Conservation (phyloP, 768 basidiomycete species). For the Amanita subjunquillea region DNA sequence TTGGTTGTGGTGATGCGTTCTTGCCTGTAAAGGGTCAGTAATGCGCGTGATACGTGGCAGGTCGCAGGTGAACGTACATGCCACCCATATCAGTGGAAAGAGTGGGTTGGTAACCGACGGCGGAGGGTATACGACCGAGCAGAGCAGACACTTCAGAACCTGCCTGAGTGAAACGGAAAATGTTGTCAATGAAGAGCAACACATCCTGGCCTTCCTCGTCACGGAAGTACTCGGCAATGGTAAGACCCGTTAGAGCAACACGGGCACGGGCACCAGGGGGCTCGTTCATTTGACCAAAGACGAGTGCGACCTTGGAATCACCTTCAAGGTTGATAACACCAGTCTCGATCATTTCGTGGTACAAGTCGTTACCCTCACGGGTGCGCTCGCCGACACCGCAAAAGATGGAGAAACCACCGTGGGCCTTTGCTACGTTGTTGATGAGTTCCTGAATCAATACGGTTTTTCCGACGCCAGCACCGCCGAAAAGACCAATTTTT, state of each 20-base stretch:
- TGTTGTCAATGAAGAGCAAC: slow-evolving; percentile 99
- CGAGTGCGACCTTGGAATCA: slow-evolving; percentile 99
- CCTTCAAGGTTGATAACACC: slow-evolving; percentile 99
- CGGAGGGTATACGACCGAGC: slow-evolving; percentile 99
- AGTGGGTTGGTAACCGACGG: slow-evolving; percentile 99
- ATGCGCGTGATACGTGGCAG: slow-evolving; percentile 5
- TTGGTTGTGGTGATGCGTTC: slow-evolving; percentile 99
- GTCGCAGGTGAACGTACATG: slow-evolving; percentile 53
- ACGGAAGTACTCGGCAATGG: slow-evolving; percentile 99
- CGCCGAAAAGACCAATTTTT: slow-evolving; percentile 99
- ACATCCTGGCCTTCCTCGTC: slow-evolving; percentile 99
- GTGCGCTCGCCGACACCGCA: slow-evolving; percentile 99
- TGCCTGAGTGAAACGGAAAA: slow-evolving; percentile 99
- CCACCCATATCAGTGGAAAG: slow-evolving; percentile 99
- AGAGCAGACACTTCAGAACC: slow-evolving; percentile 99
- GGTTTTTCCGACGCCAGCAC: slow-evolving; percentile 99
- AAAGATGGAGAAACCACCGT: slow-evolving; percentile 99
- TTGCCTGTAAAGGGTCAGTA: slow-evolving; percentile 47
- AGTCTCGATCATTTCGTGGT: slow-evolving; percentile 99
- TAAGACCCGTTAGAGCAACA: slow-evolving; percentile 98
- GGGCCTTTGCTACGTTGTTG: slow-evolving; percentile 99
- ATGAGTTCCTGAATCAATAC: slow-evolving; percentile 99
- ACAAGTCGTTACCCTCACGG: slow-evolving; percentile 99
- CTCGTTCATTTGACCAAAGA: slow-evolving; percentile 99
- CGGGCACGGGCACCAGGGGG: slow-evolving; percentile 99